These are phyloP conservation scores for Nakazawaea holstii DNA, from an alignment of 805 yeast species.

Conservation along the genomic window DNA sequence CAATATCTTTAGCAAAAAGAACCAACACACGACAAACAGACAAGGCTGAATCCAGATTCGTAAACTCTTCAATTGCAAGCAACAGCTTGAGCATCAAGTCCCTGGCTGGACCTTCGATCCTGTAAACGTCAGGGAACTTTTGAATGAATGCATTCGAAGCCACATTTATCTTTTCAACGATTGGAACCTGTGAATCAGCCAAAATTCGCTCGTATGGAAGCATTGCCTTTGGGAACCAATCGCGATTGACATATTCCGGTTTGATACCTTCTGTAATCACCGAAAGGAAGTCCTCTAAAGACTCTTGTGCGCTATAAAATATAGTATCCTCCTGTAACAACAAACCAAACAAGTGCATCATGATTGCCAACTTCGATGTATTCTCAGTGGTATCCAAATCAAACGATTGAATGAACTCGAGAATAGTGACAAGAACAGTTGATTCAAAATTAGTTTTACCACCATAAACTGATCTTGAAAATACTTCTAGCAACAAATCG, in stretches of 20 bases:
- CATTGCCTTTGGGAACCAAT: constrained; percentile 59
- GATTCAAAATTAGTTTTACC: constrained; percentile 28
- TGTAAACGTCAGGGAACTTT: constrained; percentile 16
- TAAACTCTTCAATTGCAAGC: constrained; percentile 33
- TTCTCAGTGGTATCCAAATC: constrained; percentile 20
- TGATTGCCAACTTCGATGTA: constrained; percentile 29
- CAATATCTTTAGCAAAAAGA: constrained; percentile 43
- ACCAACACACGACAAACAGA: constrained; percentile 52
- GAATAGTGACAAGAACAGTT: constrained; percentile 30
- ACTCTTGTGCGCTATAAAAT: constrained; percentile 27
- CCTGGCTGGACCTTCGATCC: constrained; percentile 17
- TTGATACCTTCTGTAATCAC: constrained; percentile 31
- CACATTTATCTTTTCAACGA: constrained; percentile 24
- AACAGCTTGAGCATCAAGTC: constrained; percentile 37
- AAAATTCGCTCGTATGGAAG: constrained; percentile 50
- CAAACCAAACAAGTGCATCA: constrained; percentile 36
- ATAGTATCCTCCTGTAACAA: constrained; percentile 34
- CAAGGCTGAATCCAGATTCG: constrained; percentile 41
- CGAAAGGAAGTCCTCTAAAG: constrained; percentile 29
- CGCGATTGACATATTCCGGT: constrained; percentile 32
- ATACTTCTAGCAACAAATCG: constrained; percentile 31
- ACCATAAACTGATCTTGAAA: constrained; percentile 24
- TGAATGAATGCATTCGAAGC: constrained; percentile 13
- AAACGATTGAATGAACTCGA: constrained; percentile 29
- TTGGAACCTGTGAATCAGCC: constrained; percentile 46